Evolutionary conservation across 1,284 basidiomycete genomes (phyloP), one percentile per base, ranked within the genome.

Genomic region (Austropuccinia psidii): DNA sequence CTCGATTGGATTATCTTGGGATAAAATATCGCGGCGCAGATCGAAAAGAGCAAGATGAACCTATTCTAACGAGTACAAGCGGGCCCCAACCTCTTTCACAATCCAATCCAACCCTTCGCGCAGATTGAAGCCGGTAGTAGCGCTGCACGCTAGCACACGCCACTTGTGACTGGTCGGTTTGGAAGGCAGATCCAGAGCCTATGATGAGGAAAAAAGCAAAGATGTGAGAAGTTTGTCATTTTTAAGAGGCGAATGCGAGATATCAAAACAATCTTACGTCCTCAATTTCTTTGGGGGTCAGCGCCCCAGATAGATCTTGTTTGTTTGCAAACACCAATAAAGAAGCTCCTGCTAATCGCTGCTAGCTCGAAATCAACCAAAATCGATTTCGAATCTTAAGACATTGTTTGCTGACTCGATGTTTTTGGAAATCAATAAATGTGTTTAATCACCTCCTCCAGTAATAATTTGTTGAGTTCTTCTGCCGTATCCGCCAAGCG

Each of bases 241-340:
- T 7, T 67, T 15, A 65, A 75, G 58, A 47, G 45, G 50, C 19
- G 17, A 82, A n/a, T n/a, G n/a, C n/a, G n/a, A n/a, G n/a, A n/a
- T n/a, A n/a, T n/a, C n/a, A n/a, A n/a, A n/a, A n/a, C n/a, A n/a
- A n/a, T n/a, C 88, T 80, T 80, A 91, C 93, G 78, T 89, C 84
- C 75, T 88, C 85, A 77, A 98, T 95, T 82, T 97, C 91, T 54
- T 84, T 81, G 65, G 88, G 86, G 17, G 86, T 86, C 86, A 98
- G 86, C 0, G 94, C 90, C 33, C 93, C 92, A 47, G 86, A 85
- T 41, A 98, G 86, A 82, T 99, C 96, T 82, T 97, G 94, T 82
- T 99, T 99, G 83, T 99, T 99, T n/a, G 96, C 96, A 80, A 98
- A 92, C 61, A 99, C 88, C 50, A 99, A 86, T 62, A 99, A 85